These are phyloP conservation scores for Magnusiomyces fungicola DNA, from an alignment of 1,139 yeast species.

Conservation along the genomic window DNA sequence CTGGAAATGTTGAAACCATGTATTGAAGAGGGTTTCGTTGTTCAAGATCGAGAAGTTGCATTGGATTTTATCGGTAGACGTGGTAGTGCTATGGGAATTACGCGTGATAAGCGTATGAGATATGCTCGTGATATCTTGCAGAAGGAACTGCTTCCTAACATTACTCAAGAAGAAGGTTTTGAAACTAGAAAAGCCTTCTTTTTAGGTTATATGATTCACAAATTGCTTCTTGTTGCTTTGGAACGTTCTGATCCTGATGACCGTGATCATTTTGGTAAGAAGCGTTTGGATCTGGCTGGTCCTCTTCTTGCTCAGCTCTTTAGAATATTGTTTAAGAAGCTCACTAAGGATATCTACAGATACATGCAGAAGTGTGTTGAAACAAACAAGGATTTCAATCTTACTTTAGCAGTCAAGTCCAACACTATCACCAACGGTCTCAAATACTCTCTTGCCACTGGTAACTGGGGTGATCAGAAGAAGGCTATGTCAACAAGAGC, in stretches of 20 bases:
- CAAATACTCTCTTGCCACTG: slow-evolving; percentile 95
- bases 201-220: slow-evolving; percentile 95
- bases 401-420: slow-evolving; percentile 93
- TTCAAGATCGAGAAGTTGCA: slow-evolving; percentile 97
- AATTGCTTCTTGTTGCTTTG: slow-evolving; percentile 87
- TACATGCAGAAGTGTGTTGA: slow-evolving; percentile 99
- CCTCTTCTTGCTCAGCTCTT: slow-evolving; percentile 92
- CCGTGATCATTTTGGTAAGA: slow-evolving; percentile 98
- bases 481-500: slow-evolving; percentile 99
- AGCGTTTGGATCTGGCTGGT: slow-evolving; percentile 96
- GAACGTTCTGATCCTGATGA: slow-evolving; percentile 98
- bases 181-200: slow-evolving; percentile 96
- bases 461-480: slow-evolving; percentile 99
- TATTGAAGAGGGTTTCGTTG: slow-evolving; percentile 97
- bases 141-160: slow-evolving; percentile 93
- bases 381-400: slow-evolving; percentile 91
- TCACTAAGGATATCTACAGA: slow-evolving; percentile 90
- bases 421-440: slow-evolving; percentile 96
- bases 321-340: slow-evolving; percentile 87
- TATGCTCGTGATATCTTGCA: slow-evolving; percentile 95
- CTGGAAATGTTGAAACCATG: slow-evolving; percentile 98
- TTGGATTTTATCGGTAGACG: slow-evolving; percentile 97
- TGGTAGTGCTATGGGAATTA: slow-evolving; percentile 88
- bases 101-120: slow-evolving; percentile 96
- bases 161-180: slow-evolving; percentile 94